phyloP scores from a whole-genome alignment of 306 rosid species.

The Cicer chorassanicum region DNA sequence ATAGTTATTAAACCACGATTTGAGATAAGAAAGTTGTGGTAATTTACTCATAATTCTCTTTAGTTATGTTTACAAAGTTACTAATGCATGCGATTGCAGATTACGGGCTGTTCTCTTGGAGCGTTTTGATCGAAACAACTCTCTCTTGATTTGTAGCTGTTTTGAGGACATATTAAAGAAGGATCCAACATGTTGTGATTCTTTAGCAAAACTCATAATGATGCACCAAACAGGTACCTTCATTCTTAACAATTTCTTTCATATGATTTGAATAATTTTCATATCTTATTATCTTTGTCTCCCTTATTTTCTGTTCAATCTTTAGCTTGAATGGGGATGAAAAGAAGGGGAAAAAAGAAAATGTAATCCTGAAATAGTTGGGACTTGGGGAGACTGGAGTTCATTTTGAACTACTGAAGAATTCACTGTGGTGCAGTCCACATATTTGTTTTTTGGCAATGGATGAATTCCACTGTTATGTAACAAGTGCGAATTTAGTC shows the following conservation, averaged over 20 bases:
- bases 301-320: background rate
- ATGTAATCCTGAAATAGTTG: background rate
- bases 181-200: slow-evolving; percentile 70
- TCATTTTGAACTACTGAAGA: slow-evolving; percentile 13
- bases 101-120: slow-evolving; percentile 63
- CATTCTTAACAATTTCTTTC: slow-evolving; percentile 28
- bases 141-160: slow-evolving; percentile 46
- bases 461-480: too few relatives aligned
- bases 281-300: background rate
- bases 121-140: slow-evolving; percentile 61
- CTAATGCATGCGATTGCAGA: slow-evolving; percentile 52
- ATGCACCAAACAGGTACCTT: slow-evolving; percentile 71
- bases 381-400: background rate
- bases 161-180: slow-evolving; percentile 72
- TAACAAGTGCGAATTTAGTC: too few relatives aligned
- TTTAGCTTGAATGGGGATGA: background rate
- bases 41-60: background rate
- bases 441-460: too few relatives aligned
- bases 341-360: background rate
- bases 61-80: slow-evolving; percentile 33
- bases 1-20: slow-evolving; percentile 6
- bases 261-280: slow-evolving; percentile 17
- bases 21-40: slow-evolving; percentile 8
- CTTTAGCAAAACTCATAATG: slow-evolving; percentile 73
- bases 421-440: too few relatives aligned